These are phyloP conservation scores for Mycosphaerella arachidis DNA, from an alignment of 2,329 filamentous ascomycete species.

Conservation along the genomic window DNA sequence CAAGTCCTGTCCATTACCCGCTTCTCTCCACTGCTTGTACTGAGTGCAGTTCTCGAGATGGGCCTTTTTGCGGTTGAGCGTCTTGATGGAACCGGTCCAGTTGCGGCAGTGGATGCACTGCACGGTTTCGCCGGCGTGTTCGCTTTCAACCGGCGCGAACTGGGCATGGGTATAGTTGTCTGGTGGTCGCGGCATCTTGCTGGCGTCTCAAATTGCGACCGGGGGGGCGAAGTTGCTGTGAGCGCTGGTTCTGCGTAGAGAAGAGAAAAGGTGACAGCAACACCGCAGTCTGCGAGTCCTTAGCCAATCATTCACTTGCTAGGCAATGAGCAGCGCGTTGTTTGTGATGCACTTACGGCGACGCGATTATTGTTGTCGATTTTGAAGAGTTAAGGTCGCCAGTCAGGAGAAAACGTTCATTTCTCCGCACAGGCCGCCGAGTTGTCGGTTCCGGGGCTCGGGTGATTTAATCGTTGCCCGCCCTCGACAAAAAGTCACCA, in stretches of 20 bases:
- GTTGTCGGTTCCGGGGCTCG: background rate
- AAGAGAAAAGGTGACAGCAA: background rate
- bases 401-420: background rate
- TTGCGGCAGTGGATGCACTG: conserved; percentile 31
- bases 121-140: conserved; percentile 27
- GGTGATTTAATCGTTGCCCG: no score
- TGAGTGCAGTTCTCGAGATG: conserved; percentile 28
- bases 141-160: conserved; percentile 24
- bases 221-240: background rate
- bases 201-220: background rate
- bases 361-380: background rate
- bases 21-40: conserved; percentile 29
- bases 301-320: background rate
- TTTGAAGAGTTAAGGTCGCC: background rate
- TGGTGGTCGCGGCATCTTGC: conserved; percentile 23
- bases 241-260: no score
- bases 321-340: background rate
- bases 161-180: conserved; percentile 28
- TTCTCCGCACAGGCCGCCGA: background rate
- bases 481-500: background rate
- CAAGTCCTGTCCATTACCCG: conserved; percentile 32
- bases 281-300: background rate
- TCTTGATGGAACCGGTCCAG: conserved; percentile 32
- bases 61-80: conserved; percentile 31
- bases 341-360: background rate